Percentiles rank a stretch among this genome's conserved stretches.
Conservation (phyloP, 495 filamentous ascomycete genomes). For the Penicillium maclennaniae region DNA sequence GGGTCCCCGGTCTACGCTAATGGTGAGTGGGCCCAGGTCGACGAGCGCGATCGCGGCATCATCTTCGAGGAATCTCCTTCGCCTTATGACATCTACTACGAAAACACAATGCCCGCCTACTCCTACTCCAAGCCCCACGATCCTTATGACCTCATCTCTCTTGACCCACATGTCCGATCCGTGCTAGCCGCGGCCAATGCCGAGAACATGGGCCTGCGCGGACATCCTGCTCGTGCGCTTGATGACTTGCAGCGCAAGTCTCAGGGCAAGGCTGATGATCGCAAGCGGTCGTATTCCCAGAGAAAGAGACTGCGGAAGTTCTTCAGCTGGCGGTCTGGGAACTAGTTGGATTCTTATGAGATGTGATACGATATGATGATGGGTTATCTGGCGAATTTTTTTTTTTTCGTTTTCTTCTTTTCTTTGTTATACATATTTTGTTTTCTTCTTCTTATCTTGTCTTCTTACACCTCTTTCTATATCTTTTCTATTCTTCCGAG, state of each 20-base stretch:
- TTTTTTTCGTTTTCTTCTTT: background rate
- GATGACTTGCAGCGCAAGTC: slow-evolving; percentile 27
- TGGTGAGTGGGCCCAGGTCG: slow-evolving; percentile 24
- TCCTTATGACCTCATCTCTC: slow-evolving; percentile 22
- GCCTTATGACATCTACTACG: slow-evolving; percentile 14
- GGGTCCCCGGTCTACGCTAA: slow-evolving; percentile 35
- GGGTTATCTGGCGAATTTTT: background rate
- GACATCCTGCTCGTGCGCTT: slow-evolving; percentile 15
- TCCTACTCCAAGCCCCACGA: slow-evolving; percentile 8
- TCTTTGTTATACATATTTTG: background rate
- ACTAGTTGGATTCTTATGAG: slow-evolving; percentile 1
- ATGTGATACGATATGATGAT: background rate
- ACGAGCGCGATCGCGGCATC: slow-evolving; percentile 26
- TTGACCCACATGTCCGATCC: slow-evolving; percentile 28
- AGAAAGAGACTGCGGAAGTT: slow-evolving; percentile 22
- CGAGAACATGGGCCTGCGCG: slow-evolving; percentile 26
- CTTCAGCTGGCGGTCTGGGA: slow-evolving; percentile 26
- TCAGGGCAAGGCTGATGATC: slow-evolving; percentile 8
- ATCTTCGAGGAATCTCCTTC: slow-evolving; percentile 12
- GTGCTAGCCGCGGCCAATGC: slow-evolving; percentile 29
- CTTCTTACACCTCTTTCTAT: background rate
- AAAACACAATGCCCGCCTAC: slow-evolving; percentile 17
- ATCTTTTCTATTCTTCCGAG: background rate
- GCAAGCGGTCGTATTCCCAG: slow-evolving; percentile 14
- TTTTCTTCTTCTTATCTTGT: background rate